Conservation (phyloP, 148 eudicot genomes). For the Arbutus unedo region DNA sequence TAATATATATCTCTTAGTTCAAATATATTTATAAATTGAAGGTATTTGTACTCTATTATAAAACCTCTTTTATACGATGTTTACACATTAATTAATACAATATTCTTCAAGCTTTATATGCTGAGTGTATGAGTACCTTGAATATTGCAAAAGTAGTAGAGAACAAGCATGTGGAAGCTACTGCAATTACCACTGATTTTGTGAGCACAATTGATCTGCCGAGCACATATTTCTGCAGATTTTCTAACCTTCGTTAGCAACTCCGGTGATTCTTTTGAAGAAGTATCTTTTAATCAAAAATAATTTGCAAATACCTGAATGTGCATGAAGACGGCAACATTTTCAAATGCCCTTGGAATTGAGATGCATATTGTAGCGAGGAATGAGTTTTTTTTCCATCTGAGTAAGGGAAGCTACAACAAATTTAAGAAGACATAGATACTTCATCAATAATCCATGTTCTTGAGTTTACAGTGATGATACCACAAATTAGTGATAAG, state of each 20-base stretch:
- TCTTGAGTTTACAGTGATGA: not conserved
- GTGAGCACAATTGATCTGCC: constrained; percentile 15
- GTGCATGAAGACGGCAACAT: constrained; percentile 19
- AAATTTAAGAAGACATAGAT: not conserved
- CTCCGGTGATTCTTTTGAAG: not conserved
- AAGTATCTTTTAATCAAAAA: not conserved
- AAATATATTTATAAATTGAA: too few species aligned
- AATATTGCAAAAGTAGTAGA: constrained; percentile 13
- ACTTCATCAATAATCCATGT: not conserved
- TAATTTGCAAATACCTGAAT: constrained; percentile 18
- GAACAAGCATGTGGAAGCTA: constrained; percentile 14
- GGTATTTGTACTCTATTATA: too few species aligned
- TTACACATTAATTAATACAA: too few species aligned
- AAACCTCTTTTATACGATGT: too few species aligned
- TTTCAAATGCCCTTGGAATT: constrained; percentile 17
- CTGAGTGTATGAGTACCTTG: not conserved
- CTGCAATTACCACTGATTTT: constrained; percentile 17
- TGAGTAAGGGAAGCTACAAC: constrained; percentile 19
- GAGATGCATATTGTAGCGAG: constrained; percentile 25
- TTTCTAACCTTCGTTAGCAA: not conserved
- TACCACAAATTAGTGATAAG: not conserved
- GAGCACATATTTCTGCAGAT: constrained; percentile 19
- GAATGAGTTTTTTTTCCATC: constrained; percentile 28
- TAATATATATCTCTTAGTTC: too few species aligned
- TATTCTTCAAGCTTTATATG: too few species aligned